Evolutionary conservation across 768 basidiomycete species (phyloP).

Genomic region (Leucosporidium scottii): DNA sequence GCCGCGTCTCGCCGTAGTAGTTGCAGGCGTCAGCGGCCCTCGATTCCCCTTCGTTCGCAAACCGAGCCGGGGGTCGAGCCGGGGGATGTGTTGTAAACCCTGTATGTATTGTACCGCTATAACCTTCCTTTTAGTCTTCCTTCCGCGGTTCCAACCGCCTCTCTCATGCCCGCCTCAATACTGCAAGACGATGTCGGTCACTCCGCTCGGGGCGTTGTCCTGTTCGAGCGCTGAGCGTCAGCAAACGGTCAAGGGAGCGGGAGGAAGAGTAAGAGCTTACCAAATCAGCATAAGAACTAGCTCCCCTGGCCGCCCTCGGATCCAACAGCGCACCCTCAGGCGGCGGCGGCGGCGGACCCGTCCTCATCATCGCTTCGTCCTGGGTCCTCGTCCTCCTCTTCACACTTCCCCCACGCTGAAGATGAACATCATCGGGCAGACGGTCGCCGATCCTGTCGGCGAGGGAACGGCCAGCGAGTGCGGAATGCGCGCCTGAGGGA

Average conservation of each 20-base stretch:
- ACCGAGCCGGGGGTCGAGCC: neutral
- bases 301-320: constrained; percentile 19
- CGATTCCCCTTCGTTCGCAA: neutral
- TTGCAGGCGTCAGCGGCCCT: neutral
- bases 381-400: constrained; percentile 1
- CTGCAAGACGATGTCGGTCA: constrained; percentile 4
- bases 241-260: neutral
- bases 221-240: neutral
- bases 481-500: neutral
- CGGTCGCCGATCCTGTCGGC: too few relatives aligned
- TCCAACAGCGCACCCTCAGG: constrained; percentile 22
- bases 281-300: constrained; percentile 26
- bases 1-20: too few relatives aligned
- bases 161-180: constrained; percentile 5
- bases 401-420: neutral
- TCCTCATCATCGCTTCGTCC: neutral
- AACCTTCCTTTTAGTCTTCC: neutral
- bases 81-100: neutral
- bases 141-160: neutral
- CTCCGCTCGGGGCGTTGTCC: constrained; percentile 10
- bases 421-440: constrained; percentile 7
- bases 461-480: neutral
- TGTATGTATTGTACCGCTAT: neutral
- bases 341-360: constrained; percentile 26
- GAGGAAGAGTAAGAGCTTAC: neutral